Conservation (phyloP, 768 basidiomycete genomes). For the Naematelia encephala region DNA sequence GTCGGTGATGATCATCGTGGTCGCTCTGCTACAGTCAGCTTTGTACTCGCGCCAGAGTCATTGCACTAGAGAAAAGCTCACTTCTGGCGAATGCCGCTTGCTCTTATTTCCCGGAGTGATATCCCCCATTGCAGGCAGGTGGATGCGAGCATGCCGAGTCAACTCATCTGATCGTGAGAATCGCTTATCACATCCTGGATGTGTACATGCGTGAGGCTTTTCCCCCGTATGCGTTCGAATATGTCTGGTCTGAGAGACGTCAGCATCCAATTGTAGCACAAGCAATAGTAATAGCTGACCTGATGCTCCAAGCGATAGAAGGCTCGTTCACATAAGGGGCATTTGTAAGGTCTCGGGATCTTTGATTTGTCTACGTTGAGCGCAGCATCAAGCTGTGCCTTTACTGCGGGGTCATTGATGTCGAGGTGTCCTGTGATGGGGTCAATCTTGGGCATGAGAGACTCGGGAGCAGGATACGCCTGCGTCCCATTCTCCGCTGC, state of each 20-base stretch:
- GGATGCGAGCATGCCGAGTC: slow-evolving; percentile 91
- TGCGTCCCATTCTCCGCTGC: neutral
- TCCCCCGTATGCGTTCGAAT: slow-evolving; percentile 98
- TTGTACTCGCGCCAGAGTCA: neutral
- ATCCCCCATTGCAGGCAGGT: slow-evolving; percentile 61
- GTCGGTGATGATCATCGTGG: slow-evolving; percentile 30
- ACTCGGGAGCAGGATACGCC: neutral
- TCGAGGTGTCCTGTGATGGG: slow-evolving; percentile 51
- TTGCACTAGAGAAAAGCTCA: neutral
- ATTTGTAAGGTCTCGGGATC: slow-evolving; percentile 85
- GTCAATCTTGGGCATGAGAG: slow-evolving; percentile 25
- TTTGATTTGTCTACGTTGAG: slow-evolving; percentile 55
- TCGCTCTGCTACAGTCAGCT: slow-evolving; percentile 21
- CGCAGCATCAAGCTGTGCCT: slow-evolving; percentile 50
- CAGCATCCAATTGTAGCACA: slow-evolving; percentile 18
- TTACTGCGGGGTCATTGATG: slow-evolving; percentile 52
- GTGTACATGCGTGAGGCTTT: slow-evolving; percentile 90
- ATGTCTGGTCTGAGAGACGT: slow-evolving; percentile 73
- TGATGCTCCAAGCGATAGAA: slow-evolving; percentile 96
- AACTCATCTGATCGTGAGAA: slow-evolving; percentile 98
- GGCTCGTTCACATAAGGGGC: slow-evolving; percentile 90
- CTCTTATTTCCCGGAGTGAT: slow-evolving; percentile 41
- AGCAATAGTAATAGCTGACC: slow-evolving; percentile 53
- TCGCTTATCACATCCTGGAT: slow-evolving; percentile 92
- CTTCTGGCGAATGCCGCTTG: slow-evolving; percentile 33